Base-by-base conservation (phyloP, 169 alveolate species). In the Cryptosporidium parvum region DNA sequence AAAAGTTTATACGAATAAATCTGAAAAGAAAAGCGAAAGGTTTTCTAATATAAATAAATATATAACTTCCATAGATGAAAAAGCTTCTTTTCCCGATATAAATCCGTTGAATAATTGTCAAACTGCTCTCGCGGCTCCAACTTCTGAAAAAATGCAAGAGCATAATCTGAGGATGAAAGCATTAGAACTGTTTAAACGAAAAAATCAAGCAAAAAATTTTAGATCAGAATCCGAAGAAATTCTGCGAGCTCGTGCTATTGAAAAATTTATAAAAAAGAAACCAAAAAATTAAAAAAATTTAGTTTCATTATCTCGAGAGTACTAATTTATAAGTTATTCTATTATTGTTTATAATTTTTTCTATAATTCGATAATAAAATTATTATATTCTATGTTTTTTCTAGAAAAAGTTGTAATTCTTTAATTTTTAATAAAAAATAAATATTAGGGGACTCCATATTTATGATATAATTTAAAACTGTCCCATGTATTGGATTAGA, bases 141-240 rank as follows among this genome's bases (percentile, higher is more conserved):
- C 45, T 8, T 9, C 12, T 70, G n/a, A 45, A 26, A 56, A 33
- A 44, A 72, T 21, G 18, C 70, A 72, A 52, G 89, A 80, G 23
- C 23, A 65, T 0, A 31, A 21, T 44, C 45, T 80, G 56, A 59
- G 89, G 26, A 59, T 33, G 68, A 80, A 65, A 33, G 89, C 89
- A 44, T 58, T 80, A 18, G 80, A 80, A 65, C 2, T 42, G 23
- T 23, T 80, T 61, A 65, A 67, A 42, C 89, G 80, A 0, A 80
- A 53, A 45, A 80, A 62, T 42, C 37, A 58, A 26, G 70, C 10
- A 16, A 65, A 37, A 35, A 80, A 45, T 45, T 12, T 14, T 18
- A 58, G 89, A 42, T 42, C 89, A 39, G 70, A 39, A 42, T 80
- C 89, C 3, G 89, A 80, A 53, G 89, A 80, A 67, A 48, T 31